These are phyloP conservation scores for Candida sp. DNA, from an alignment of 1,139 yeast genomes.

Conservation along the genomic window DNA sequence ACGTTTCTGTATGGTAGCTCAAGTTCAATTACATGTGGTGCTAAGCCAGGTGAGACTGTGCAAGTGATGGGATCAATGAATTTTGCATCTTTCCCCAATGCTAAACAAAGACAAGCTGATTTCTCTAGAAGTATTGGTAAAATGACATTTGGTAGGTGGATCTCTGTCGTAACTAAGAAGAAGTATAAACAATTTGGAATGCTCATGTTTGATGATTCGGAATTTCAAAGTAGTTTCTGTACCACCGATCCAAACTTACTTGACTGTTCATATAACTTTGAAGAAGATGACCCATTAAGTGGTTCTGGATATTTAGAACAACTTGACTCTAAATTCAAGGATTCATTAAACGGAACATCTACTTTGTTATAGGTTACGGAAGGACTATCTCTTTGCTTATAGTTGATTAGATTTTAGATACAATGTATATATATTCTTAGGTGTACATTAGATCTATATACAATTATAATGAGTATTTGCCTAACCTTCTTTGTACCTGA, in stretches of 20 bases:
- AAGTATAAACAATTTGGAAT: neutral
- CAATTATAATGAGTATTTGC: no score
- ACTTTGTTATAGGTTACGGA: no score
- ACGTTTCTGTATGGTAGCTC: neutral
- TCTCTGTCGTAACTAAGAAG: neutral
- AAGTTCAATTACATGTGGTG: conserved; percentile 2
- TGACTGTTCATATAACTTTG: conserved; percentile 1
- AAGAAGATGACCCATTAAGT: neutral
- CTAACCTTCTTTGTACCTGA: no score
- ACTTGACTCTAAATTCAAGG: neutral
- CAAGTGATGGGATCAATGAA: conserved; percentile 3
- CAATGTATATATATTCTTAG: no score
- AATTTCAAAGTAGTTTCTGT: neutral
- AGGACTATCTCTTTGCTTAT: no score
- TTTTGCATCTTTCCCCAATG: conserved; percentile 3
- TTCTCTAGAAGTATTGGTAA: neutral
- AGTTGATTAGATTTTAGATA: no score
- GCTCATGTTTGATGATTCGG: conserved; percentile 1
- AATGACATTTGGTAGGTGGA: conserved; percentile 1
- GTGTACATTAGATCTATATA: no score
- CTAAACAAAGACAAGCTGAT: conserved; percentile 1
- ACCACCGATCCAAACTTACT: neutral
- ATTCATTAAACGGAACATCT: no score
- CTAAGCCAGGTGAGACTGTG: conserved; percentile 2
- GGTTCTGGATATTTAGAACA: neutral